Evolutionary conservation across 352 stramenopile genomes (phyloP).

Genomic region (Phytopythium litorale): DNA sequence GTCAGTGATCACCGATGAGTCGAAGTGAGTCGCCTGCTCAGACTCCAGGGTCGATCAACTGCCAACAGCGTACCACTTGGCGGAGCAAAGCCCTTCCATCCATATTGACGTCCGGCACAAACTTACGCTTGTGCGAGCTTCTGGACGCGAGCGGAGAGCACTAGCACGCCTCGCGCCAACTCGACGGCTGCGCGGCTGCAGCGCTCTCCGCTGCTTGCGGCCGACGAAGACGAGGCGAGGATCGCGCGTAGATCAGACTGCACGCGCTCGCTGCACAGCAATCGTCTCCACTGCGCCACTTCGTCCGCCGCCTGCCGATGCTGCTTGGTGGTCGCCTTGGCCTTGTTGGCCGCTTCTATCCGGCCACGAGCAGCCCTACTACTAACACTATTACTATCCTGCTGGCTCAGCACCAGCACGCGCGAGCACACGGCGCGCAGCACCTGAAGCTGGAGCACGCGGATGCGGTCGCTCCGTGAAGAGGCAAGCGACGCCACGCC

Average conservation of each 20-base stretch:
- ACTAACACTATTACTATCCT: constrained; percentile 10
- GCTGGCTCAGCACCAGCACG: constrained; percentile 17
- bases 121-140: constrained; percentile 26
- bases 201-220: constrained; percentile 13
- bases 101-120: not conserved
- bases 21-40: not conserved
- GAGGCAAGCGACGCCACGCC: constrained; percentile 34
- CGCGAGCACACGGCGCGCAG: constrained; percentile 41
- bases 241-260: constrained; percentile 39
- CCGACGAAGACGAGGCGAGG: constrained; percentile 2
- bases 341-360: not conserved
- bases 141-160: constrained; percentile 30
- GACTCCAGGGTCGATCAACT: not conserved
- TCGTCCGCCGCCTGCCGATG: not conserved
- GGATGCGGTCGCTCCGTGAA: constrained; percentile 27
- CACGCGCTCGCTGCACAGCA: constrained; percentile 49
- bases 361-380: not conserved
- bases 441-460: constrained; percentile 48
- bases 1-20: not conserved
- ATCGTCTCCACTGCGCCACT: constrained; percentile 11
- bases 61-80: not conserved
- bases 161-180: constrained; percentile 40
- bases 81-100: not conserved
- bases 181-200: constrained; percentile 31
- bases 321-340: constrained; percentile 1